Conservation (phyloP, 2,329 filamentous ascomycete species). For the Sporothrix curviconia region DNA sequence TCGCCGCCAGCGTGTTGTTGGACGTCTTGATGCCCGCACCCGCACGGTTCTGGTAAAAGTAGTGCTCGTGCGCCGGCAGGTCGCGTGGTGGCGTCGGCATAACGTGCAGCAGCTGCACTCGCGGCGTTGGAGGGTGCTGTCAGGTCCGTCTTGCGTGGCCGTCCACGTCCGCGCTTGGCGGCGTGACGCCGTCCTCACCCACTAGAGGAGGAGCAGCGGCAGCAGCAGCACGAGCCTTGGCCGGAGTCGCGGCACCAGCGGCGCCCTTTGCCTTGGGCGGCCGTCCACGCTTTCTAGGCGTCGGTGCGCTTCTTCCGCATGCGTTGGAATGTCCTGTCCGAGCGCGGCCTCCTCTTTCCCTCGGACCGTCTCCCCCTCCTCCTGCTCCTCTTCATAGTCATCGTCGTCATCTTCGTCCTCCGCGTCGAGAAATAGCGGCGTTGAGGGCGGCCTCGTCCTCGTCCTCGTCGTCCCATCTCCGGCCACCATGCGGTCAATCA, state of each 20-base stretch:
- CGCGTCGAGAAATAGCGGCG: slow-evolving; percentile 58
- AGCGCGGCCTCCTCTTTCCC: slow-evolving; percentile 24
- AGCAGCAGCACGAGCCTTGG: no score
- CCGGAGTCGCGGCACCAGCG: slow-evolving; percentile 13
- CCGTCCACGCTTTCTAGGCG: slow-evolving; percentile 36
- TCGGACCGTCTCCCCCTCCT: slow-evolving; percentile 41
- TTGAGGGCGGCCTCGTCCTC: slow-evolving; percentile 65
- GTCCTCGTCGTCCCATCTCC: slow-evolving; percentile 58
- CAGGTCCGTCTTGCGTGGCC: slow-evolving; percentile 25
- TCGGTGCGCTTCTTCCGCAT: slow-evolving; percentile 29
- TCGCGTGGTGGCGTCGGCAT: slow-evolving; percentile 69
- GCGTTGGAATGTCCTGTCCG: slow-evolving; percentile 1
- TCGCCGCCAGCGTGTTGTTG: slow-evolving; percentile 69
- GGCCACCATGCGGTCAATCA: slow-evolving; percentile 65
- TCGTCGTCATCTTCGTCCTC: slow-evolving; percentile 21
- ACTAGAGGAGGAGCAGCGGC: slow-evolving; percentile 25
- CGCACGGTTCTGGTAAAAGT: slow-evolving; percentile 86
- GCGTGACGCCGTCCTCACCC: slow-evolving; percentile 32
- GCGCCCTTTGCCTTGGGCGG: slow-evolving; percentile 16
- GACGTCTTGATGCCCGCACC: slow-evolving; percentile 72
- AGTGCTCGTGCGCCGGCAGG: slow-evolving; percentile 80
- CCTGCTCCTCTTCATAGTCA: slow-evolving; percentile 40
- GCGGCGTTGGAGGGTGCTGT: slow-evolving; percentile 27
- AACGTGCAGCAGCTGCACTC: slow-evolving; percentile 17
- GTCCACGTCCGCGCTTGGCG: slow-evolving; percentile 16